Evolutionary conservation across 1,284 basidiomycete genomes (phyloP).

Genomic region (Abortiporus biennis): DNA sequence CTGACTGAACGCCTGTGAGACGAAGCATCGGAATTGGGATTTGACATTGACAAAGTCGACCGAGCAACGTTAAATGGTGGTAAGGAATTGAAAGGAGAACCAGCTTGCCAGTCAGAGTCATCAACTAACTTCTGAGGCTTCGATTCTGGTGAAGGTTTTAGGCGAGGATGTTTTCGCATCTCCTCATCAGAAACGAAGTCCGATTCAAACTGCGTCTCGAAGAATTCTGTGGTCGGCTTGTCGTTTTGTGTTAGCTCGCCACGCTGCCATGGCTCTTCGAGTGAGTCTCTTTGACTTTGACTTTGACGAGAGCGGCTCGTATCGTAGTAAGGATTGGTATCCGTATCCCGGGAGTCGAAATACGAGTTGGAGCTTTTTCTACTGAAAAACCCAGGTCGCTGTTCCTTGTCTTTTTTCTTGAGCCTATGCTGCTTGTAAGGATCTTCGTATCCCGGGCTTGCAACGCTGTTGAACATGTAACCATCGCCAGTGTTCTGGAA

Average conservation of each 20-base stretch:
- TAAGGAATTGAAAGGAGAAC: conserved; percentile 19
- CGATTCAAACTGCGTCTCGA: conserved; percentile 34
- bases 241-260: conserved; percentile 13
- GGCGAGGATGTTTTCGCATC: conserved; percentile 19
- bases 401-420: conserved; percentile 47
- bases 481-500: conserved; percentile 19
- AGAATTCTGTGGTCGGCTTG: conserved; percentile 23
- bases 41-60: conserved; percentile 14
- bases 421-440: conserved; percentile 11
- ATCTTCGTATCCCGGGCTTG: conserved; percentile 20
- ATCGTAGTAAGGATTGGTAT: conserved; percentile 4
- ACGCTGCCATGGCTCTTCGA: conserved; percentile 8
- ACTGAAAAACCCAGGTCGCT: conserved; percentile 29
- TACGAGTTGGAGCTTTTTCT: conserved; percentile 47
- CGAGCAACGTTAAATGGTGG: conserved; percentile 18
- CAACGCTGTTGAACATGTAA: conserved; percentile 55
- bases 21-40: conserved; percentile 16
- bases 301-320: conserved; percentile 1
- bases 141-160: conserved; percentile 7
- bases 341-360: conserved; percentile 35
- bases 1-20: conserved; percentile 36
- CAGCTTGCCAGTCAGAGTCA: conserved; percentile 11
- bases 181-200: conserved; percentile 24
- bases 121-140: conserved; percentile 7
- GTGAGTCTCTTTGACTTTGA: conserved; percentile 3